These are phyloP conservation scores for Rutstroemia sp. DNA, from an alignment of 2,329 filamentous ascomycete species.

Conservation along the genomic window DNA sequence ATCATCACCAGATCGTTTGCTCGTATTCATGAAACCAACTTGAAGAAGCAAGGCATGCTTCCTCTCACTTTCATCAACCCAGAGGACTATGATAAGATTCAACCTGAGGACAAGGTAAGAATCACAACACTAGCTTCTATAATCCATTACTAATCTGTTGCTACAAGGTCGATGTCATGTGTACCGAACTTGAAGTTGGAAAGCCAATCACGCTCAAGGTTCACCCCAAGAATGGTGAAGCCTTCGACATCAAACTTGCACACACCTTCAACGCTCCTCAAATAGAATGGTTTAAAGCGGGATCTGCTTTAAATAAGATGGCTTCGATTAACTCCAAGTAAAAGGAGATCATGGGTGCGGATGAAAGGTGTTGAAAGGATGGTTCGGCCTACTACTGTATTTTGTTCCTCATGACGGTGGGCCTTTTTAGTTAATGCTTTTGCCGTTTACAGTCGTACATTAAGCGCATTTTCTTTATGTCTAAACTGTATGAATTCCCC, in stretches of 20 bases:
- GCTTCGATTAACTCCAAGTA: slow-evolving; percentile 43
- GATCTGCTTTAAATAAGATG: slow-evolving; percentile 97
- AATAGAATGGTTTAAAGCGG: slow-evolving; percentile 99
- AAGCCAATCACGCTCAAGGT: slow-evolving; percentile 89
- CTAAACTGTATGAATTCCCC: slow-evolving; percentile 6
- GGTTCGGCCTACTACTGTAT: slow-evolving; percentile 9
- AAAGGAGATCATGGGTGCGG: no score
- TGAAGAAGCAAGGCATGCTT: slow-evolving; percentile 99
- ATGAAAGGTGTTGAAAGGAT: no score
- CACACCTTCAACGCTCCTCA: slow-evolving; percentile 99
- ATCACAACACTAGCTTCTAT: background rate
- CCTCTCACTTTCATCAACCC: slow-evolving; percentile 91
- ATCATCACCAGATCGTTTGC: slow-evolving; percentile 95
- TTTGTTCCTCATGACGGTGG: slow-evolving; percentile 4
- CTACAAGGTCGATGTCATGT: slow-evolving; percentile 64
- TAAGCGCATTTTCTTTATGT: slow-evolving; percentile 5
- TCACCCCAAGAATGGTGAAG: slow-evolving; percentile 78
- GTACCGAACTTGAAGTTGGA: slow-evolving; percentile 84
- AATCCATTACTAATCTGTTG: background rate
- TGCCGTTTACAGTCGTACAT: slow-evolving; percentile 7
- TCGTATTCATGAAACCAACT: slow-evolving; percentile 99
- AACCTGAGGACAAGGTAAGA: slow-evolving; percentile 69
- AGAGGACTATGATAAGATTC: slow-evolving; percentile 96
- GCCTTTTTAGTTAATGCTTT: slow-evolving; percentile 7
- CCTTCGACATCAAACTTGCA: slow-evolving; percentile 75